These are phyloP conservation scores for Prunella vulgaris DNA, from an alignment of 257 asterid species.

Conservation along the genomic window DNA sequence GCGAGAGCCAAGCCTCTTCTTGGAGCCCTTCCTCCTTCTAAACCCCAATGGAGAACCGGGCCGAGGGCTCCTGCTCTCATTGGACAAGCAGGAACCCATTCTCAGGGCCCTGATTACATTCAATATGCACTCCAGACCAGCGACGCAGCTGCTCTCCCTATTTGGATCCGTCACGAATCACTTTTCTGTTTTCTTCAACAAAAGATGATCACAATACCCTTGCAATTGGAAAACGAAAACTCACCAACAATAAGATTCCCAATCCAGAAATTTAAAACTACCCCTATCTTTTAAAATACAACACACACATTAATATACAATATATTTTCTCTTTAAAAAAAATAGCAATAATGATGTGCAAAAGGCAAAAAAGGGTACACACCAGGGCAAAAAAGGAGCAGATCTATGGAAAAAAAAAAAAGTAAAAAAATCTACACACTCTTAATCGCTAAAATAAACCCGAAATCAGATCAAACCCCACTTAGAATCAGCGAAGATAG, in stretches of 20 bases:
- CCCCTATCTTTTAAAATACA: slow-evolving; percentile 21
- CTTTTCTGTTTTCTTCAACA: slow-evolving; percentile 2
- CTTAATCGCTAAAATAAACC: no score
- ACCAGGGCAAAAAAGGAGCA: slow-evolving; percentile 28
- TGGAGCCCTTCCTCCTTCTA: slow-evolving; percentile 41
- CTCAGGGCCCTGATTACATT: slow-evolving; percentile 86
- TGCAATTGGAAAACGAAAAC: slow-evolving; percentile 7
- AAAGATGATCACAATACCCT: no score
- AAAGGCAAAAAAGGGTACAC: slow-evolving; percentile 26
- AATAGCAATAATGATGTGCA: slow-evolving; percentile 18
- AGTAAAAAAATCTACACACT: no score
- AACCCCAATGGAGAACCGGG: slow-evolving; percentile 58
- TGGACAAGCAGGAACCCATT: slow-evolving; percentile 95
- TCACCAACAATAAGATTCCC: slow-evolving; percentile 21
- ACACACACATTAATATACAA: neutral
- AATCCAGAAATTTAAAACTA: slow-evolving; percentile 19
- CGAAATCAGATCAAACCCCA: neutral
- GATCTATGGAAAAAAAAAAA: slow-evolving; percentile 31
- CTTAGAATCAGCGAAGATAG: neutral
- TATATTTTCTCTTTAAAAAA: slow-evolving; percentile 6
- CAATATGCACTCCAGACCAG: slow-evolving; percentile 89
- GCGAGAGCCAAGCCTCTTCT: slow-evolving; percentile 49
- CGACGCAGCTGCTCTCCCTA: slow-evolving; percentile 56
- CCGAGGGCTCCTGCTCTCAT: slow-evolving; percentile 83
- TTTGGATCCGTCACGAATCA: slow-evolving; percentile 57